Evolutionary conservation across 2,329 filamentous ascomycete genomes (phyloP).

Genomic region (Fusarium tjaetaba): DNA sequence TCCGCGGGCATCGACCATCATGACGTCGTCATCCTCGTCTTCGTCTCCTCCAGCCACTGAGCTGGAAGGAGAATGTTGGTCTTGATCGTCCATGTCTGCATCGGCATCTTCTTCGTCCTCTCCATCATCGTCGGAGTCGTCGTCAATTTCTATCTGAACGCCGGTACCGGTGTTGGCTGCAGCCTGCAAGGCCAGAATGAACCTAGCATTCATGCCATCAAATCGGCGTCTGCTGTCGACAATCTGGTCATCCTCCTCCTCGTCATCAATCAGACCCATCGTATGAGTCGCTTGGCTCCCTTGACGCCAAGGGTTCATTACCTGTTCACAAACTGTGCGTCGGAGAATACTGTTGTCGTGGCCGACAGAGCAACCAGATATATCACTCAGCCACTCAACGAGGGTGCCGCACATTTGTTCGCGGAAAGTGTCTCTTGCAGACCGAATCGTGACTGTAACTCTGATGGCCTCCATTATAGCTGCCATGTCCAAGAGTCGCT

Average conservation of each 20-base stretch:
- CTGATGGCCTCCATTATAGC: slow-evolving; percentile 94
- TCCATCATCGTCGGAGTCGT: slow-evolving; percentile 44
- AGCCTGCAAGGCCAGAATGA: slow-evolving; percentile 51
- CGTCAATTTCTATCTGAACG: slow-evolving; percentile 45
- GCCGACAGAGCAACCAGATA: slow-evolving; percentile 87
- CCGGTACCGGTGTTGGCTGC: slow-evolving; percentile 44
- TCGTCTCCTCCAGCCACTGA: slow-evolving; percentile 54
- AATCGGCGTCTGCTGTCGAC: slow-evolving; percentile 50
- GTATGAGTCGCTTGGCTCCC: slow-evolving; percentile 87
- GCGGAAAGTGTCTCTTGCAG: slow-evolving; percentile 91
- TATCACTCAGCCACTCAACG: slow-evolving; percentile 94
- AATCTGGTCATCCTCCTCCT: slow-evolving; percentile 60
- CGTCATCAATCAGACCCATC: slow-evolving; percentile 53
- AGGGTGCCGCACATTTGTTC: slow-evolving; percentile 99
- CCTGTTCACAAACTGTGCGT: slow-evolving; percentile 87
- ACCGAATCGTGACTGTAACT: slow-evolving; percentile 93
- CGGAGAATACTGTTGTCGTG: slow-evolving; percentile 82
- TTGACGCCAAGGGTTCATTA: slow-evolving; percentile 86
- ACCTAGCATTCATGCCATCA: slow-evolving; percentile 49
- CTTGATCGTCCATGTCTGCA: slow-evolving; percentile 54
- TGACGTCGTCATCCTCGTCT: slow-evolving; percentile 65
- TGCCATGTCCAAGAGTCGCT: slow-evolving; percentile 78
- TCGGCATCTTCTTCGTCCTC: slow-evolving; percentile 54
- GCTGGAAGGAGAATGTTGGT: slow-evolving; percentile 48
- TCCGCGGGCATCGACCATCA: slow-evolving; percentile 64